Percentiles rank a stretch among this genome's conserved stretches.
Conservation (phyloP, 345 rosid genomes). For the Eucalyptus sp. region DNA sequence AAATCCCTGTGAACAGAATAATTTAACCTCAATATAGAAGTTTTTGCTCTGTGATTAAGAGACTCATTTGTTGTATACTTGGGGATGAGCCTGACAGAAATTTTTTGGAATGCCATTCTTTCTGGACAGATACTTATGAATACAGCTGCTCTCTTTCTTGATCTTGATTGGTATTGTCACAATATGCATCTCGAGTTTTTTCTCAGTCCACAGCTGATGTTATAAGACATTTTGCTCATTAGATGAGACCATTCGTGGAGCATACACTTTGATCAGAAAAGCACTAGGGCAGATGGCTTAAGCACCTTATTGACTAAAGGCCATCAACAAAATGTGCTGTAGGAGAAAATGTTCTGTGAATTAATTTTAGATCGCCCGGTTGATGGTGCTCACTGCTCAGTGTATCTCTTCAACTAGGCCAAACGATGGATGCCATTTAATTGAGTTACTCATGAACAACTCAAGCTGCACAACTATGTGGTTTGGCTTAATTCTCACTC, state of each 20-base stretch:
- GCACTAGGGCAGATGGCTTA: neutral
- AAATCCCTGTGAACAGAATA: neutral
- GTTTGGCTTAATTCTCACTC: neutral
- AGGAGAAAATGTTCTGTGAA: neutral
- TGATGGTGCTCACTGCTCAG: accelerated
- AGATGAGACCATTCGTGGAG: neutral
- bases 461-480: neutral
- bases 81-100: neutral
- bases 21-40: neutral
- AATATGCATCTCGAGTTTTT: neutral
- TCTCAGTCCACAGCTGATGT: neutral
- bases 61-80: neutral
- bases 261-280: neutral
- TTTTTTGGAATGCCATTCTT: neutral
- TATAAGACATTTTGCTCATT: neutral
- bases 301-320: neutral
- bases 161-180: neutral
- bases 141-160: neutral
- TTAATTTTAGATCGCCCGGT: neutral
- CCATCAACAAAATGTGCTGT: neutral
- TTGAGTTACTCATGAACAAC: neutral
- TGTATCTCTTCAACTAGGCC: neutral
- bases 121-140: neutral
- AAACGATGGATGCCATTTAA: neutral
- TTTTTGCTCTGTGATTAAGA: neutral